Evolutionary conservation across 495 filamentous ascomycete genomes (phyloP).

Genomic region (Daldinia decipiens): DNA sequence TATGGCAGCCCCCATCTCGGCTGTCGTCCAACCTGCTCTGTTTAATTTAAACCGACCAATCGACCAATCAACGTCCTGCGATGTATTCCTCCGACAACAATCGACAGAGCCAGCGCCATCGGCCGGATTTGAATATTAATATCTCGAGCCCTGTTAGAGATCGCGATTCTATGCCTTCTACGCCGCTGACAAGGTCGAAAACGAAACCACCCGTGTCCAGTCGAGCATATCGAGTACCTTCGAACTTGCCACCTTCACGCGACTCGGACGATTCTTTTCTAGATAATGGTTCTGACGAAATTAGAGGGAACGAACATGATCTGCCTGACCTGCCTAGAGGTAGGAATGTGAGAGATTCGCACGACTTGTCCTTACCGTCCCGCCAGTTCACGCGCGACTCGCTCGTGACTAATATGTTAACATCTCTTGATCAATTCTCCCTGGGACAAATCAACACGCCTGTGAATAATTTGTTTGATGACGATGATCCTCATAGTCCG

Average conservation of each 20-base stretch:
- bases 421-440: slow-evolving; percentile 84
- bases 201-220: slow-evolving; percentile 47
- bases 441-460: slow-evolving; percentile 60
- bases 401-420: slow-evolving; percentile 90
- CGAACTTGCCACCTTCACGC: slow-evolving; percentile 28
- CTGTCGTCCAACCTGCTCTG: slow-evolving; percentile 34
- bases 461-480: slow-evolving; percentile 47
- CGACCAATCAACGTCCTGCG: slow-evolving; percentile 31
- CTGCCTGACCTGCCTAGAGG: slow-evolving; percentile 47
- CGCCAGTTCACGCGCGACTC: slow-evolving; percentile 83
- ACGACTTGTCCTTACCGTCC: slow-evolving; percentile 83
- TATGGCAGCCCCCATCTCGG: slow-evolving; percentile 46
- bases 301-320: slow-evolving; percentile 45
- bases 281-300: slow-evolving; percentile 40
- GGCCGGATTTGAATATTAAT: slow-evolving; percentile 48
- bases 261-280: slow-evolving; percentile 47
- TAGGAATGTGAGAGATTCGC: slow-evolving; percentile 71
- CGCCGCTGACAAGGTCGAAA: slow-evolving; percentile 39
- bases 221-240: slow-evolving; percentile 42
- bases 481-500: slow-evolving; percentile 52
- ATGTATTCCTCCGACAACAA: slow-evolving; percentile 50
- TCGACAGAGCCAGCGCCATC: slow-evolving; percentile 45
- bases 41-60: slow-evolving; percentile 29
- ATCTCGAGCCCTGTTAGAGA: slow-evolving; percentile 33
- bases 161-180: slow-evolving; percentile 42